These are phyloP conservation scores for Melastoma malabathricum DNA, from an alignment of 345 rosid species.

Conservation along the genomic window DNA sequence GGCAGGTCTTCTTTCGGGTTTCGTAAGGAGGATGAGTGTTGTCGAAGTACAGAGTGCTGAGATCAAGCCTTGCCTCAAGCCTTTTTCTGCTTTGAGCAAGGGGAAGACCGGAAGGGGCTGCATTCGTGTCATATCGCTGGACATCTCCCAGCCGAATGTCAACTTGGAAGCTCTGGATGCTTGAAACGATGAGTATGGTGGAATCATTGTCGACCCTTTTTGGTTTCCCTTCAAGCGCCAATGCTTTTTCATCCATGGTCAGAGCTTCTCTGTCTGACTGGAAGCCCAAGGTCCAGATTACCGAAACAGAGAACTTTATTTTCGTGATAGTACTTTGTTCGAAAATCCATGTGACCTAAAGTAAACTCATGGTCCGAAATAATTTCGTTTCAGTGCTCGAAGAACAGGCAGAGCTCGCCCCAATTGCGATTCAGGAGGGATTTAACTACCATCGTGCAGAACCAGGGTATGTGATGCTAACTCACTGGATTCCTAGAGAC, in stretches of 20 bases:
- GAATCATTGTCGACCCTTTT: constrained; percentile 23
- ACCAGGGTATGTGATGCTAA: constrained; percentile 36
- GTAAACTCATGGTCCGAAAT: no score
- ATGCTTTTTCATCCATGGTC: constrained; percentile 30
- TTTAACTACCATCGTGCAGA: constrained; percentile 42
- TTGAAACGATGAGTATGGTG: constrained; percentile 36
- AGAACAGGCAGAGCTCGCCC: constrained; percentile 32
- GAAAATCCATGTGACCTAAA: no score
- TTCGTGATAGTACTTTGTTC: not conserved
- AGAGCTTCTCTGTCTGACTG: constrained; percentile 23
- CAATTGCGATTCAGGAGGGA: constrained; percentile 40
- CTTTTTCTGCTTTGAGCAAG: not conserved
- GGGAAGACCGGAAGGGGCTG: not conserved
- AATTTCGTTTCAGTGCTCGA: constrained; percentile 12
- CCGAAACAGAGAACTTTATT: not conserved
- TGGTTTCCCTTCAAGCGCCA: constrained; percentile 20
- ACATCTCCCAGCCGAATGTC: constrained; percentile 15
- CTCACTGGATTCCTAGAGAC: constrained; percentile 36
- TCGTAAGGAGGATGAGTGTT: not conserved
- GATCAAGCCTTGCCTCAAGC: not conserved
- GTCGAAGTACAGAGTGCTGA: no score
- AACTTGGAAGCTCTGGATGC: constrained; percentile 24
- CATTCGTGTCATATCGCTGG: constrained; percentile 17
- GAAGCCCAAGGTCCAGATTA: constrained; percentile 20
- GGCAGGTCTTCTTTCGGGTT: constrained; percentile 5